Conservation (phyloP, 768 basidiomycete species). For the Collybia sordida region DNA sequence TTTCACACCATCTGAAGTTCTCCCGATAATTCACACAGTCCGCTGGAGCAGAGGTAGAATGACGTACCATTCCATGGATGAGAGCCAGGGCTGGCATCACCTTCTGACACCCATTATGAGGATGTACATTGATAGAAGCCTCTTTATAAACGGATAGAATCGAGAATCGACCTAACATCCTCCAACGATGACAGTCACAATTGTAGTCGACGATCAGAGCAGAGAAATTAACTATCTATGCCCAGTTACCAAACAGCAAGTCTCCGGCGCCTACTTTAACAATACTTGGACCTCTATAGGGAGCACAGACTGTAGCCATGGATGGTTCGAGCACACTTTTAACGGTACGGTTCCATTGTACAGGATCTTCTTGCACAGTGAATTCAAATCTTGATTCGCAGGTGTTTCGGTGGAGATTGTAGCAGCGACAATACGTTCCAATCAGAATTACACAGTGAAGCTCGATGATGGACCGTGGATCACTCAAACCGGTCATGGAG, state of each 20-base stretch:
- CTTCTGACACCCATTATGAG: not conserved
- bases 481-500: slow-evolving; percentile 27
- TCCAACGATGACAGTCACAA: slow-evolving; percentile 15
- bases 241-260: slow-evolving; percentile 28
- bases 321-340: slow-evolving; percentile 41
- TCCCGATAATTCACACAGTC: no score
- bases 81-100: not conserved
- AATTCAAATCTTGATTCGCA: slow-evolving; percentile 5
- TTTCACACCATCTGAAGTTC: no score
- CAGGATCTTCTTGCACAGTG: not conserved
- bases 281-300: slow-evolving; percentile 38
- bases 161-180: not conserved
- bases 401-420: slow-evolving; percentile 32
- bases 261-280: slow-evolving; percentile 35
- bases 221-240: slow-evolving; percentile 35
- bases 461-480: slow-evolving; percentile 34
- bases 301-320: slow-evolving; percentile 27
- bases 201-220: slow-evolving; percentile 41
- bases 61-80: not conserved
- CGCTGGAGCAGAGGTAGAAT: no score
- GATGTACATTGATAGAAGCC: not conserved
- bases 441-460: slow-evolving; percentile 31
- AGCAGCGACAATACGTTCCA: slow-evolving; percentile 19
- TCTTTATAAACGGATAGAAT: no score
- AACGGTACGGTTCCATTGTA: slow-evolving; percentile 23